phyloP scores from a whole-genome alignment of 2,329 filamentous ascomycete genomes.

The Penicillium olsonii region DNA sequence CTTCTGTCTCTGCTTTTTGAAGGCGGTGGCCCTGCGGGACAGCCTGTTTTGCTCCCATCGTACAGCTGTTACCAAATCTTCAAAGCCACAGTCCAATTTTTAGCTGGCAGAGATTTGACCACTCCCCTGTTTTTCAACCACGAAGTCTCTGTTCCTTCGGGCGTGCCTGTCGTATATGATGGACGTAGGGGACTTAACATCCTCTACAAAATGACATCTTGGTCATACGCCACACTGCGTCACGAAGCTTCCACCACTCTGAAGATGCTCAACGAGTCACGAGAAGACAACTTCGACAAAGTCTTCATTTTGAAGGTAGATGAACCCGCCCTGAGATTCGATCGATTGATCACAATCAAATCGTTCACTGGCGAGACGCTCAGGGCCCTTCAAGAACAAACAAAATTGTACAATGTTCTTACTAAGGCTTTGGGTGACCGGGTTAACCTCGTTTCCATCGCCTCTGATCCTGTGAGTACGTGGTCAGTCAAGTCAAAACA shows the following conservation, averaged over 20 bases:
- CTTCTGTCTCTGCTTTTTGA: conserved; percentile 78
- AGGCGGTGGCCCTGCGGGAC: conserved; percentile 71
- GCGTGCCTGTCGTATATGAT: conserved; percentile 76
- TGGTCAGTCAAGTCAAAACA: conserved; percentile 53
- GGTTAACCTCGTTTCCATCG: conserved; percentile 66
- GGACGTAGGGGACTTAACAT: conserved; percentile 73
- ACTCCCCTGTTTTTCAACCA: conserved; percentile 58
- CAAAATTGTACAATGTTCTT: conserved; percentile 63
- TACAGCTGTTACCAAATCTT: conserved; percentile 93
- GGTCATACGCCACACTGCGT: conserved; percentile 74
- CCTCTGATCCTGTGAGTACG: conserved; percentile 38
- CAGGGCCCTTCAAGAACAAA: conserved; percentile 32
- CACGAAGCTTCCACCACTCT: conserved; percentile 75
- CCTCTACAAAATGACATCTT: conserved; percentile 84
- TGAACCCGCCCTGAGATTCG: conserved; percentile 55
- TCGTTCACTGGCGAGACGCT: conserved; percentile 29
- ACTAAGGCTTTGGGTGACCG: conserved; percentile 74
- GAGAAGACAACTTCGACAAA: conserved; percentile 77
- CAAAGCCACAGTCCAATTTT: conserved; percentile 87
- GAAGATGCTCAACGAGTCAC: conserved; percentile 70
- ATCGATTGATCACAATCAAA: conserved; percentile 49
- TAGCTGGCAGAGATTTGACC: conserved; percentile 73
- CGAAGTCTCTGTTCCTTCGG: conserved; percentile 38
- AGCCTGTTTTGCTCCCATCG: conserved; percentile 71
- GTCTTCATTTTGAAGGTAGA: conserved; percentile 72